These are phyloP conservation scores for Neckera pumila DNA, from an alignment of 225 moss, liverwort and hornwort genomes.

Conservation along the genomic window DNA sequence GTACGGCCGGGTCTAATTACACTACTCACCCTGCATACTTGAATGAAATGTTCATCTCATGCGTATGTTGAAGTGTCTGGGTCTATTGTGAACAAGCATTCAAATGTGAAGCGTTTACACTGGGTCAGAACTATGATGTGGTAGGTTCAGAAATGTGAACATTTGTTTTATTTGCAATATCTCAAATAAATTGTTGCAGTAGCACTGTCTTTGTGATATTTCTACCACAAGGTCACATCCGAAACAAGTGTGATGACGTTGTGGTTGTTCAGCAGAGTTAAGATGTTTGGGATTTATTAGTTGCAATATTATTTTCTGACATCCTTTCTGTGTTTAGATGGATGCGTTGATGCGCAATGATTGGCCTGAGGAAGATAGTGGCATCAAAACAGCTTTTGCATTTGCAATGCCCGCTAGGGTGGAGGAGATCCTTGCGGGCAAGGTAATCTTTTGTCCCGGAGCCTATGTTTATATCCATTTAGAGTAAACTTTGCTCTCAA, in stretches of 20 bases:
- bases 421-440: slow-evolving; percentile 60
- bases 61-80: neutral
- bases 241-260: neutral
- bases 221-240: neutral
- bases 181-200: neutral
- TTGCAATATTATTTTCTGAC: neutral
- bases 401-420: slow-evolving; percentile 75
- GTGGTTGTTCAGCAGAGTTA: neutral
- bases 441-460: slow-evolving; percentile 5
- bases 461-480: neutral
- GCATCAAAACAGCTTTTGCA: slow-evolving; percentile 66
- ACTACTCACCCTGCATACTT: neutral
- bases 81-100: neutral
- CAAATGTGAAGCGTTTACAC: neutral
- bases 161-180: neutral
- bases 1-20: neutral
- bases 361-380: slow-evolving; percentile 80
- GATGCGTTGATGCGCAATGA: slow-evolving; percentile 86
- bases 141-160: neutral
- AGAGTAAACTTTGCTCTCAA: neutral
- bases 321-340: slow-evolving; percentile 26
- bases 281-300: neutral
- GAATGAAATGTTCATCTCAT: neutral
- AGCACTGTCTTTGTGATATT: neutral
- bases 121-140: neutral